A percentile compares a stretch with the other conserved stretches of the same genome.
phyloP scores from a whole-genome alignment of 352 stramenopile species.

The Globisporangium mamillatum region DNA sequence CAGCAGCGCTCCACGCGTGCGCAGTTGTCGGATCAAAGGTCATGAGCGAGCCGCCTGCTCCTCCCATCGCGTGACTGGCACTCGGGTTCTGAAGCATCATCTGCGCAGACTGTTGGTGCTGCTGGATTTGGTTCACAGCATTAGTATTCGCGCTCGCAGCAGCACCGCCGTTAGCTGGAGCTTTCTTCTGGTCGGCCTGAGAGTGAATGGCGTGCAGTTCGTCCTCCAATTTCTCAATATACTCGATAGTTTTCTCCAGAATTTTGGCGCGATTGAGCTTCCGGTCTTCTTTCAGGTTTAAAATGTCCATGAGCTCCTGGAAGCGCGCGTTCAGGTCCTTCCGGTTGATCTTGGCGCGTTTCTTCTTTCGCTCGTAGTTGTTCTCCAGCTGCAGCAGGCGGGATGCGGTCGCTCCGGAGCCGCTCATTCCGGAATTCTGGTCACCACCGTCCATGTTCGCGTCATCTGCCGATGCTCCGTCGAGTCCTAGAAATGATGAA shows the following conservation, averaged over 20 bases:
- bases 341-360: slow-evolving; percentile 68
- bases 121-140: not conserved
- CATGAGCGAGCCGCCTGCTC: slow-evolving; percentile 13
- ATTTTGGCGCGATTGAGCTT: slow-evolving; percentile 69
- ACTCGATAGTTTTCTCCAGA: slow-evolving; percentile 60
- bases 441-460: slow-evolving; percentile 8
- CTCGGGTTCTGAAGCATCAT: not conserved
- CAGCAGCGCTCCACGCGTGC: slow-evolving; percentile 23
- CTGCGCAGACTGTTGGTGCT: slow-evolving; percentile 3
- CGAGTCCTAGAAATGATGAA: slow-evolving; percentile 18
- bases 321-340: slow-evolving; percentile 64
- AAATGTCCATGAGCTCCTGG: slow-evolving; percentile 63
- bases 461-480: not conserved
- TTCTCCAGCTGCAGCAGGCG: slow-evolving; percentile 51
- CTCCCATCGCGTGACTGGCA: slow-evolving; percentile 3
- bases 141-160: not conserved
- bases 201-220: slow-evolving; percentile 30
- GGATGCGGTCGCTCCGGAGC: slow-evolving; percentile 16
- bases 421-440: not conserved
- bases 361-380: slow-evolving; percentile 75
- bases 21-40: slow-evolving; percentile 22
- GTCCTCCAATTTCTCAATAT: slow-evolving; percentile 50
- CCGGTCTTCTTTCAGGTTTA: slow-evolving; percentile 54
- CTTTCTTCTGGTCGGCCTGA: slow-evolving; percentile 15
- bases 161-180: not conserved